Percentiles rank a stretch among this genome's conserved stretches.
Conservation (phyloP, 2,329 filamentous ascomycete species). For the Fusarium multiceps region DNA sequence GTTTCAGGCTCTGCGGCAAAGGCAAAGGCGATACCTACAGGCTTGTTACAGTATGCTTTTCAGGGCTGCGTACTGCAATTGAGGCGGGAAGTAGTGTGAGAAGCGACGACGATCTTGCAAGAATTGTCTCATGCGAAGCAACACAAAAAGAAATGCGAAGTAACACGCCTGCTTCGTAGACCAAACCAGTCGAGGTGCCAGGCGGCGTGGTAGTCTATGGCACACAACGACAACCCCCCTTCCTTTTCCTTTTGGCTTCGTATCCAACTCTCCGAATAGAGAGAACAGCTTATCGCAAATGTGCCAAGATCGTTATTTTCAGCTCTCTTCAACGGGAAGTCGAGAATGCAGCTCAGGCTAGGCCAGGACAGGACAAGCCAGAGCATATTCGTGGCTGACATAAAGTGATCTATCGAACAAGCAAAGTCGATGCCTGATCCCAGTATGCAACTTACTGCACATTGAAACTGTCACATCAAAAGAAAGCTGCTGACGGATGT, state of each 20-base stretch:
- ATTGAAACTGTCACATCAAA: not conserved
- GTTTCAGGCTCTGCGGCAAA: not conserved
- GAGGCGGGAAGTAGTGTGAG: constrained; percentile 10
- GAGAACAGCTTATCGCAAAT: constrained; percentile 6
- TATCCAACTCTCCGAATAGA: not conserved
- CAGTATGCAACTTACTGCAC: constrained; percentile 7
- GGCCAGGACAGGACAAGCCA: not conserved
- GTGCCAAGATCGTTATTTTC: constrained; percentile 6
- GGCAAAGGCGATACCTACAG: not conserved
- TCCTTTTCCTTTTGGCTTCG: not conserved
- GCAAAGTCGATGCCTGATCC: constrained; percentile 27
- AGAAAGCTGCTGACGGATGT: constrained; percentile 8
- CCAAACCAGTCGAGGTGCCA: not conserved
- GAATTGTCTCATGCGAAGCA: not conserved
- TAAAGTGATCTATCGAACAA: constrained; percentile 28
- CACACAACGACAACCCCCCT: not conserved
- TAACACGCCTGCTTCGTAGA: not conserved
- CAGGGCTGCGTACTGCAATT: not conserved
- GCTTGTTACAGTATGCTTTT: no score
- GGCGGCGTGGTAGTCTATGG: not conserved
- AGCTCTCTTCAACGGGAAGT: constrained; percentile 9
- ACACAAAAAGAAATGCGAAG: not conserved
- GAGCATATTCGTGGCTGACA: not conserved
- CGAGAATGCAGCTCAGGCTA: not conserved
- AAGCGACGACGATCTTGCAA: not conserved